A percentile compares a stretch with the other conserved stretches of the same genome.
These are phyloP conservation scores for Amylocarpus encephaloides DNA, from an alignment of 2,329 filamentous ascomycete species.

Conservation along the genomic window DNA sequence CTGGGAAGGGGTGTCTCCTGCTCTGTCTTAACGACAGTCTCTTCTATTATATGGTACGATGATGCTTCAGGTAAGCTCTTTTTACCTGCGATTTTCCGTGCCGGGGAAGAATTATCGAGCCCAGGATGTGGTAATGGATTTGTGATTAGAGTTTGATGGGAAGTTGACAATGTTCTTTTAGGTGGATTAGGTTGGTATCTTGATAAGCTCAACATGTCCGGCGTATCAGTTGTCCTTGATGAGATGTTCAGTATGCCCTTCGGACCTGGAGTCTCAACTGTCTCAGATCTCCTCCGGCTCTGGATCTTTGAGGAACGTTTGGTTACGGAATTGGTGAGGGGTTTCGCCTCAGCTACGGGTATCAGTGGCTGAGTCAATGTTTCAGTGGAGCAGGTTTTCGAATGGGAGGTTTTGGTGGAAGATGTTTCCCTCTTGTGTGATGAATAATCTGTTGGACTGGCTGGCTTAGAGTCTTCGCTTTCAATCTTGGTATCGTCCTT, in stretches of 20 bases:
- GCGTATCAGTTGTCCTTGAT: conserved; percentile 12
- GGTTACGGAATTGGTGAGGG: conserved; percentile 5
- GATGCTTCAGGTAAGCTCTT: conserved; percentile 5
- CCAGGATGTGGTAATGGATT: conserved; percentile 16
- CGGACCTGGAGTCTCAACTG: conserved; percentile 21
- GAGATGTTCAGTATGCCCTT: conserved; percentile 24
- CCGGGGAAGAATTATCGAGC: not conserved
- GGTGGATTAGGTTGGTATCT: conserved; percentile 9
- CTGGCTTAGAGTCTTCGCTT: too few species aligned
- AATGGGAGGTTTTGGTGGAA: not conserved
- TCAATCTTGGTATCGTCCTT: too few species aligned
- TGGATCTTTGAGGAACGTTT: conserved; percentile 5
- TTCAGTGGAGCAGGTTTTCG: conserved; percentile 1
- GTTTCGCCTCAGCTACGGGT: conserved; percentile 5
- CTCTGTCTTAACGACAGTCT: not conserved
- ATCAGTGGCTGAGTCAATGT: not conserved
- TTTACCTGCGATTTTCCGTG: conserved; percentile 5
- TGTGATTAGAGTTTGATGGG: conserved; percentile 21
- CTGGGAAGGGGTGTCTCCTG: not conserved
- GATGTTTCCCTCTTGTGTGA: too few species aligned
- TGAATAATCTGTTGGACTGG: too few species aligned
- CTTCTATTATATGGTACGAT: not conserved
- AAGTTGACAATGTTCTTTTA: conserved; percentile 18
- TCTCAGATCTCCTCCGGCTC: conserved; percentile 16
- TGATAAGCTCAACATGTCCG: conserved; percentile 6